phyloP scores from a whole-genome alignment of 768 basidiomycete species.

The Amanita exitialis region DNA sequence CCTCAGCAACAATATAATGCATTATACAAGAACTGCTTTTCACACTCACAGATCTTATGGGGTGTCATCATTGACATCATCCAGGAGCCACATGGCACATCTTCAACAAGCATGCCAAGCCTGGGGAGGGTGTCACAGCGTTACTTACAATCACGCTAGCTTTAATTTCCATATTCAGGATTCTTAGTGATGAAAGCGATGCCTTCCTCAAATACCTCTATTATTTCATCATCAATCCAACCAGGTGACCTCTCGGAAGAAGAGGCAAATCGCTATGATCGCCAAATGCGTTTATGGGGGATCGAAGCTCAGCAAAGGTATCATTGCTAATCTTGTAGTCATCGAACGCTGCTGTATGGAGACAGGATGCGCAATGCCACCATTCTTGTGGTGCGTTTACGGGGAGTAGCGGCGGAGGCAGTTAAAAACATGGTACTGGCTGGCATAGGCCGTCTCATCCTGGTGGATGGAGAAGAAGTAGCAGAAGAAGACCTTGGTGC shows the following conservation, averaged over 20 bases:
- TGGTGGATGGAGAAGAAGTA: constrained; percentile 73
- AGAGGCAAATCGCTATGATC: constrained; percentile 77
- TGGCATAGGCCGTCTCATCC: constrained; percentile 83
- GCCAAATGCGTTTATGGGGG: constrained; percentile 97
- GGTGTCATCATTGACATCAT: no score
- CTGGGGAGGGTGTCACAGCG: no score
- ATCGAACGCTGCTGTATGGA: constrained; percentile 8
- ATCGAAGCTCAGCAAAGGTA: constrained; percentile 95
- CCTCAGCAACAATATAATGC: no score
- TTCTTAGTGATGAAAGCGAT: no score
- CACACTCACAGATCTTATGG: no score
- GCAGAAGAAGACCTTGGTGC: constrained; percentile 80
- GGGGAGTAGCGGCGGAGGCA: constrained; percentile 83
- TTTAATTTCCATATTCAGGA: no score
- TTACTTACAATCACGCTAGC: no score
- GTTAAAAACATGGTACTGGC: constrained; percentile 98
- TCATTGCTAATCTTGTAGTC: background rate
- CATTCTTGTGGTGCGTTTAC: constrained; percentile 70
- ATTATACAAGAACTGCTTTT: no score
- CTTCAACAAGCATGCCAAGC: constrained; percentile 67
- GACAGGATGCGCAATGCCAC: constrained; percentile 84
- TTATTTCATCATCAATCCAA: constrained; percentile 14
- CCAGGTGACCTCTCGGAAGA: constrained; percentile 60
- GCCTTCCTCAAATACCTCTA: background rate
- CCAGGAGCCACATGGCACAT: no score